Evolutionary conservation across 352 stramenopile species (phyloP), one percentile per base, ranked within the genome.

Genomic region (Vaucheria bursata): DNA sequence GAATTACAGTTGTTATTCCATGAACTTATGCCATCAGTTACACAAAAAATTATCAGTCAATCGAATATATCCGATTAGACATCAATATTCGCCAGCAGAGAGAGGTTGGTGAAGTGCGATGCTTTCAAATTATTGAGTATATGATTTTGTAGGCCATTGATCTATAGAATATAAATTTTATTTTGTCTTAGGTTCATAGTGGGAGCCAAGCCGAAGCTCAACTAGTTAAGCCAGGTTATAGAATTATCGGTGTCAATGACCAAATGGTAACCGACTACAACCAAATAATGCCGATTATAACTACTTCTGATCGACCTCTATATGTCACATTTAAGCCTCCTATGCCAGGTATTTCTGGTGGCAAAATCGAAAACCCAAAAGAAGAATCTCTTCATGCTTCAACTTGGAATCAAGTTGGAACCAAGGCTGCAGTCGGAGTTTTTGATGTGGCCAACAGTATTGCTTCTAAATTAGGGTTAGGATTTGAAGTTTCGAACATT

Each of bases 391-490:
- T 2, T 2, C 12, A 25, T 25, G 12, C 45, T 25, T 59, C 45
- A 18, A 59, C 45, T 18, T 68, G 53, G 53, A 31, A 34, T 2
- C 69, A 80, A 35, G 75, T 80, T 0, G 75, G 75, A 36, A 33
- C 72, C 18, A 39, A 68, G 25, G 75, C 75, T n/a, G 71, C 65
- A 0, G 71, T 80, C 40, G 45, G 40, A 50, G 69, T 69, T n/a
- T 65, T 80, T 40, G 75, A 80, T 45, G 75, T 71, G 31, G 75
- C 75, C 2, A 80, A 80, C 31, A 71, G 69, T 36, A 71, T 80
- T 4, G 75, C 75, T 12, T 68, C 74, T 8, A 49, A 80, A 40
- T 67, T 68, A 71, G 75, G 75, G 34, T 59, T 80, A 29, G 75
- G 66, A 68, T 31, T 35, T n/a, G 39, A 8, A 34, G 53, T 68